phyloP scores from a whole-genome alignment of 805 yeast species.

The Tetrapisispora phaffii region DNA sequence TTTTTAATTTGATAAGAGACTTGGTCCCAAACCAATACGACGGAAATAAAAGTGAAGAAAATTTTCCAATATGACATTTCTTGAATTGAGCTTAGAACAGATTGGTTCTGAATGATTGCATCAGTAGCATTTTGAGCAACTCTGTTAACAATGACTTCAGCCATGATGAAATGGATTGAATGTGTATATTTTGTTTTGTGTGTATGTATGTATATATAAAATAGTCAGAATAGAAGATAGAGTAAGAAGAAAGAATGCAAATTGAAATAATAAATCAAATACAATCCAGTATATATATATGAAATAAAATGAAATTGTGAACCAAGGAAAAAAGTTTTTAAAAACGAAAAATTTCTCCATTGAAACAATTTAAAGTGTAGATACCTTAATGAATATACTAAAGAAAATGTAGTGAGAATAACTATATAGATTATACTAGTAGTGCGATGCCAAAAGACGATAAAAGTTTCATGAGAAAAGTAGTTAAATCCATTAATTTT shows the following conservation, averaged over 20 bases:
- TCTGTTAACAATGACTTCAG: conserved; percentile 1
- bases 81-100: background rate
- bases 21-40: conserved; percentile 58
- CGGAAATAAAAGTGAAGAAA: conserved; percentile 36
- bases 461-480: too few species aligned
- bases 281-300: too few species aligned
- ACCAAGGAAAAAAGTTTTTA: too few species aligned
- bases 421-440: too few species aligned
- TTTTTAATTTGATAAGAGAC: conserved; percentile 68
- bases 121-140: background rate
- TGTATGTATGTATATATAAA: background rate
- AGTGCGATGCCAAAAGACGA: too few species aligned
- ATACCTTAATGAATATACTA: too few species aligned
- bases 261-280: background rate
- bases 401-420: too few species aligned
- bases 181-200: background rate
- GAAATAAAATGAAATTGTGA: too few species aligned
- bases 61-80: conserved; percentile 23
- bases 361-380: too few species aligned
- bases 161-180: background rate
- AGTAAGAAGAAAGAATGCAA: background rate
- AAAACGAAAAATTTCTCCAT: background rate
- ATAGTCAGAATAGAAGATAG: background rate
- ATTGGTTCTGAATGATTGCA: background rate
- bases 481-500: too few species aligned